phyloP scores from a whole-genome alignment of 2,329 filamentous ascomycete species.

The Sporothrix pallida region DNA sequence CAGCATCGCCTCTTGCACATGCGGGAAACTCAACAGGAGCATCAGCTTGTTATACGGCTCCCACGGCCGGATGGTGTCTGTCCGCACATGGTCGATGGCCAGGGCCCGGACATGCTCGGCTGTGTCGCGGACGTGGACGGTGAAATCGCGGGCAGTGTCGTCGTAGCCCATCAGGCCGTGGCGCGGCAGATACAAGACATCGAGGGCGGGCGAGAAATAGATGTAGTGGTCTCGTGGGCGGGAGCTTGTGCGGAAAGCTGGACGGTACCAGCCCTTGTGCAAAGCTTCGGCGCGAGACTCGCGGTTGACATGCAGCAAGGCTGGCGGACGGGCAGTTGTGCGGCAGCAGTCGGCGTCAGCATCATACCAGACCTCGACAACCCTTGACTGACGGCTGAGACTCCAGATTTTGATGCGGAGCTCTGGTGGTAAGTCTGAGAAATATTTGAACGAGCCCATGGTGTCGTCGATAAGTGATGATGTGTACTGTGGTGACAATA shows the following conservation, averaged over 20 bases:
- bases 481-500: background rate
- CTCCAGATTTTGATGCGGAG: constrained; percentile 51
- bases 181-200: constrained; percentile 50
- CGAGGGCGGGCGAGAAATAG: constrained; percentile 48
- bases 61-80: constrained; percentile 54
- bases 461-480: background rate
- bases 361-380: constrained; percentile 51
- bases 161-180: constrained; percentile 50
- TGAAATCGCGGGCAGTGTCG: constrained; percentile 51
- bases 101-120: constrained; percentile 47
- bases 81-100: constrained; percentile 54
- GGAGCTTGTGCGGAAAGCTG: constrained; percentile 45
- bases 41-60: constrained; percentile 58
- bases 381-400: constrained; percentile 46
- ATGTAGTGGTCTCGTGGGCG: constrained; percentile 43
- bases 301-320: constrained; percentile 50
- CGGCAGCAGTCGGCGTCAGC: constrained; percentile 46
- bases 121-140: constrained; percentile 45
- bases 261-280: constrained; percentile 45
- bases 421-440: constrained; percentile 48
- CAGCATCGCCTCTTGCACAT: constrained; percentile 48
- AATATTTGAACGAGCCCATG: constrained; percentile 42
- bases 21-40: constrained; percentile 51
- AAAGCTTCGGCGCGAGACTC: constrained; percentile 53
- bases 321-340: constrained; percentile 48